These are phyloP conservation scores for Gymnopilus junonius DNA, from an alignment of 768 basidiomycete species.

Conservation along the genomic window DNA sequence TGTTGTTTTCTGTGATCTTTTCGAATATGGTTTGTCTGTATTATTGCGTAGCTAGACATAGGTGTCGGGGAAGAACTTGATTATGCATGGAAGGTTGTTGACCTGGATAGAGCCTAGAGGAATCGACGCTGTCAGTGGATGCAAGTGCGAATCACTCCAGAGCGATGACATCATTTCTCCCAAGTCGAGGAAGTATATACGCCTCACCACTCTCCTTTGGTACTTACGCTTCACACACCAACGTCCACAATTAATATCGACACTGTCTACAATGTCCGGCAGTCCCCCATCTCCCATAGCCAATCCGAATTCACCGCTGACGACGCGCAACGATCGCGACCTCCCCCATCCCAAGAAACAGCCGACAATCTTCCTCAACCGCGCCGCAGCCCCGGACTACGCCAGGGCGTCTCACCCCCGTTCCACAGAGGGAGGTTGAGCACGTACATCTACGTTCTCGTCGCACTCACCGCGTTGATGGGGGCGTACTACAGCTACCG, in stretches of 20 bases:
- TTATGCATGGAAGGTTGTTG: no score
- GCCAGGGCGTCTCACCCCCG: constrained; percentile 47
- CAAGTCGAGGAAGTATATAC: not conserved
- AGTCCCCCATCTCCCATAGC: not conserved
- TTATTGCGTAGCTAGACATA: not conserved
- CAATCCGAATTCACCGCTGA: not conserved
- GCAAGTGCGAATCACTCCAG: no score
- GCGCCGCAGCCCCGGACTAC: not conserved
- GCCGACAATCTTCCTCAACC: constrained; percentile 30
- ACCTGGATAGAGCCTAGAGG: no score
- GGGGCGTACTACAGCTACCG: constrained; percentile 57
- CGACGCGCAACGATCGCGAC: not conserved
- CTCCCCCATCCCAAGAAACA: not conserved
- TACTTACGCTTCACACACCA: not conserved
- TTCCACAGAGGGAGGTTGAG: constrained; percentile 46
- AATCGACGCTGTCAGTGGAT: not conserved
- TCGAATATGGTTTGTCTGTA: not conserved
- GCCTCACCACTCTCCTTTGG: not conserved
- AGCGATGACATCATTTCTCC: not conserved
- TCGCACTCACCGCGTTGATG: constrained; percentile 44
- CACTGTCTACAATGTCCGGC: not conserved
- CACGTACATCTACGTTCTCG: constrained; percentile 55
- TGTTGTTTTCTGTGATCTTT: not conserved
- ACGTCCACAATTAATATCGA: not conserved
- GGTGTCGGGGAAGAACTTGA: no score